Base-by-base conservation (phyloP, 768 basidiomycete genomes). In the Termitomyces sp. region DNA sequence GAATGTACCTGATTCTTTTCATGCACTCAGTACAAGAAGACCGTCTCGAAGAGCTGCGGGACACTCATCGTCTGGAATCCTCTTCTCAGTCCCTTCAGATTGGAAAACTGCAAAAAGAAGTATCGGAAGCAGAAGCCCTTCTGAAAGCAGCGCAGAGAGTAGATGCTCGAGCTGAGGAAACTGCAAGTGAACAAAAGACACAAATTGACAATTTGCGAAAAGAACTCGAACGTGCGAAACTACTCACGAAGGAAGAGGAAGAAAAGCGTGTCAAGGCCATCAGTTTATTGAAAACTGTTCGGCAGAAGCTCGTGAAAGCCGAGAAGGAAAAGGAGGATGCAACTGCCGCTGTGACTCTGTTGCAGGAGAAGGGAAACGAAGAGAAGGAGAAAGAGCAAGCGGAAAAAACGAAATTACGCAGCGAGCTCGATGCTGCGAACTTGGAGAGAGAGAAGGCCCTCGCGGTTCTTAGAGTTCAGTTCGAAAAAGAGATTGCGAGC, bases 261-360 rank as follows among this genome's bases (percentile, higher is more conserved):
- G 97, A 99, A 75, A 98, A 99, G 75, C 87, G 96, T 13, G 85
- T 88, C 20, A 99, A 98, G 69, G 96, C 96, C 0, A 90, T 98
- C 65, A 90, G 88, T 55, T 76, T 98, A 32, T 78, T 99, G 60
- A 98, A 98, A 76, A 94, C 94, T 1, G 92, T 98, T n/a, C 79
- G 97, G 58, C 89, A 94, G 75, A 99, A 98, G 73, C 78, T 96
- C n/a, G 93, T 98, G 33, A 98, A 94, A 70, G 89, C 94, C 6
- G 96, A 98, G 75, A 95, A 94, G 78, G 94, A 96, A 24, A 85
- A 85, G 66, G 95, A 98, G 40, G 94, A 96, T 61, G 79, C 83
- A 0, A 61, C 83, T 54, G 87, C 82, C 68, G 91, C 92, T 65
- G 68, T 78, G 36, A 75, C 75, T 3, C 72, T 74, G 16, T 62